Evolutionary conservation across 1,284 basidiomycete species (phyloP).

Genomic region (Mrakiaceae sp.): DNA sequence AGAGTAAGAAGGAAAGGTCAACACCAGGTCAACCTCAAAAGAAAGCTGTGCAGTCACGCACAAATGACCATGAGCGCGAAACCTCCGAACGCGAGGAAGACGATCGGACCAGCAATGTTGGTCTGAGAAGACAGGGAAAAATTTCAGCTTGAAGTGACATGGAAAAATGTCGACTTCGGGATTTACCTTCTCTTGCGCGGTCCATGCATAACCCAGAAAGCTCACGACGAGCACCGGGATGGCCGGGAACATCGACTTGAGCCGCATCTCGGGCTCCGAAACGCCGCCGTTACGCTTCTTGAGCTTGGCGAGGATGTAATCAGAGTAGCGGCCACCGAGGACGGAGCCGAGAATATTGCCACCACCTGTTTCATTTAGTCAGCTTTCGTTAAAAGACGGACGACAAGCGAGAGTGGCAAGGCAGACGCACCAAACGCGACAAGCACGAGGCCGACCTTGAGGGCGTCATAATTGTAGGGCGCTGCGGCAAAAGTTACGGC

Average conservation of each 20-base stretch:
- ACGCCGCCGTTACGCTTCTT: slow-evolving; percentile 51
- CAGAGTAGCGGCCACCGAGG: slow-evolving; percentile 65
- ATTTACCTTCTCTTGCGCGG: slow-evolving; percentile 44
- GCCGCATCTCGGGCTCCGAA: slow-evolving; percentile 46
- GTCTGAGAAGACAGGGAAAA: slow-evolving; percentile 11
- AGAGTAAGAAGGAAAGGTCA: slow-evolving; percentile 14
- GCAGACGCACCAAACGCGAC: slow-evolving; percentile 49
- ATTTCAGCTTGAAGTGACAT: slow-evolving; percentile 5
- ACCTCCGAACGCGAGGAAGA: slow-evolving; percentile 50
- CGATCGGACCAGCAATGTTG: slow-evolving; percentile 48
- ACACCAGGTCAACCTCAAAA: not conserved
- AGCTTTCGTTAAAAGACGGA: not conserved
- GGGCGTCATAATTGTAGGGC: slow-evolving; percentile 55
- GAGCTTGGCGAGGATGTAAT: slow-evolving; percentile 47
- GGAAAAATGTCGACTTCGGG: not conserved
- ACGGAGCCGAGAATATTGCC: slow-evolving; percentile 60
- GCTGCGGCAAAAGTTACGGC: slow-evolving; percentile 40
- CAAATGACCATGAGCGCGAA: slow-evolving; percentile 49
- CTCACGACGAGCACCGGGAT: slow-evolving; percentile 33
- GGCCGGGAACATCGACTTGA: slow-evolving; percentile 19
- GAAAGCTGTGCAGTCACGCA: slow-evolving; percentile 7
- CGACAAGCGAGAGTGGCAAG: not conserved
- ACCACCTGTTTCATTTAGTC: slow-evolving; percentile 17
- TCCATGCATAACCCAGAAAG: slow-evolving; percentile 65
- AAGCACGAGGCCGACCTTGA: slow-evolving; percentile 62